phyloP scores from a whole-genome alignment of 768 basidiomycete species.

The Lactifluus piperatus region DNA sequence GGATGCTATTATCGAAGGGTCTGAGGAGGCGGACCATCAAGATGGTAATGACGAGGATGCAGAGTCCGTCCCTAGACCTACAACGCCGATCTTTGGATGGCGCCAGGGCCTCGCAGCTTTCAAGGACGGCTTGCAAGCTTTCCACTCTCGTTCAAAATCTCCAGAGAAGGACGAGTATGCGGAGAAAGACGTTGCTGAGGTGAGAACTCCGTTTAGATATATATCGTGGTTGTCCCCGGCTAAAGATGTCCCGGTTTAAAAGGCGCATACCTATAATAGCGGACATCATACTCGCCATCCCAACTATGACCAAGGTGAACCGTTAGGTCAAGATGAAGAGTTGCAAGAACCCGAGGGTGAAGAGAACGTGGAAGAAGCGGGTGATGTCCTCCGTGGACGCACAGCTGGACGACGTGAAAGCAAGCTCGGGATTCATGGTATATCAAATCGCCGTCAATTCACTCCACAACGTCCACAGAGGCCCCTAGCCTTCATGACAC shows the following conservation, averaged over 20 bases:
- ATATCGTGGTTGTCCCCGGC: neutral
- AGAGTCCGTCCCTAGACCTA: conserved; percentile 26
- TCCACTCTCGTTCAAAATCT: conserved; percentile 25
- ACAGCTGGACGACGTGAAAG: conserved; percentile 11
- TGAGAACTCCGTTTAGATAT: neutral
- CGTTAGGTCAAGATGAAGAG: conserved; percentile 19
- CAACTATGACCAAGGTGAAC: conserved; percentile 22
- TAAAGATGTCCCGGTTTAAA: neutral
- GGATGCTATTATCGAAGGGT: conserved; percentile 9
- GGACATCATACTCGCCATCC: conserved; percentile 4
- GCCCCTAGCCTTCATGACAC: conserved; percentile 47
- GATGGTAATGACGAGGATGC: conserved; percentile 22
- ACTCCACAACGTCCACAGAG: conserved; percentile 25
- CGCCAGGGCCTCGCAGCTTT: conserved; percentile 29
- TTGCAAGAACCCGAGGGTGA: conserved; percentile 10
- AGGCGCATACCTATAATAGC: neutral
- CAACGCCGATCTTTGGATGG: conserved; percentile 27
- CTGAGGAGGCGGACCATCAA: conserved; percentile 19
- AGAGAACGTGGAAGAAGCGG: conserved; percentile 20
- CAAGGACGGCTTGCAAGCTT: conserved; percentile 26
- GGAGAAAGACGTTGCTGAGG: conserved; percentile 1
- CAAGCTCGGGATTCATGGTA: neutral
- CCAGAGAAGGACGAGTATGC: conserved; percentile 20
- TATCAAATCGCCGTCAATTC: conserved; percentile 13
- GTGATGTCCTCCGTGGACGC: conserved; percentile 3